Percentiles rank a stretch among this genome's conserved stretches.
Evolutionary conservation across 257 asterid species (phyloP).

Genomic region (Gentiana straminea): DNA sequence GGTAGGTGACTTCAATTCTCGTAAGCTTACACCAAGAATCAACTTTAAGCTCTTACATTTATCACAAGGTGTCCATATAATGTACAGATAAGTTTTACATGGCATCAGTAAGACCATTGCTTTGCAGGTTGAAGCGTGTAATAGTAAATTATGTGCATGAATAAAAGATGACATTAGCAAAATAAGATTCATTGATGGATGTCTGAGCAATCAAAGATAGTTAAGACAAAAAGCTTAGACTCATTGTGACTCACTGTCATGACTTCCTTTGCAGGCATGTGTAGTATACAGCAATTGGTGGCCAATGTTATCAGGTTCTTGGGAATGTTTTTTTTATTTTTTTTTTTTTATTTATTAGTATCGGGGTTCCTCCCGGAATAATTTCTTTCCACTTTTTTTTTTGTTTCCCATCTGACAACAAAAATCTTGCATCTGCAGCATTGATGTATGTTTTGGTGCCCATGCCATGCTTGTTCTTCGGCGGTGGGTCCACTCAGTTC

Average conservation of each 20-base stretch:
- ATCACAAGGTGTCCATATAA: too few relatives aligned
- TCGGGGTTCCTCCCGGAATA: neutral
- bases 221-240: neutral
- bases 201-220: neutral
- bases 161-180: neutral
- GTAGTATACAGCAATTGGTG: conserved; percentile 93
- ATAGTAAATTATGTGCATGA: neutral
- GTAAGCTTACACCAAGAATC: too few relatives aligned
- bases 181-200: neutral
- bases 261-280: conserved; percentile 61
- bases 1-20: too few relatives aligned
- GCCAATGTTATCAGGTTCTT: conserved; percentile 93
- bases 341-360: neutral
- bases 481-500: conserved; percentile 95
- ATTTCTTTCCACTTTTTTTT: neutral
- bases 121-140: too few relatives aligned
- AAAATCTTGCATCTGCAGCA: conserved; percentile 38
- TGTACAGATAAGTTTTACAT: neutral
- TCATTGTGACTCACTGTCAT: conserved; percentile 6
- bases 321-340: neutral
- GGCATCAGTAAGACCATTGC: neutral
- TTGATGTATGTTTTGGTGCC: conserved; percentile 97
- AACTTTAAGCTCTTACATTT: too few relatives aligned
- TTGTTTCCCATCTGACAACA: conserved; percentile 4
- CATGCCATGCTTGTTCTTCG: conserved; percentile 95